phyloP scores from a whole-genome alignment of 2,329 filamentous ascomycete species.

The Zymoseptoria pseudotritici region DNA sequence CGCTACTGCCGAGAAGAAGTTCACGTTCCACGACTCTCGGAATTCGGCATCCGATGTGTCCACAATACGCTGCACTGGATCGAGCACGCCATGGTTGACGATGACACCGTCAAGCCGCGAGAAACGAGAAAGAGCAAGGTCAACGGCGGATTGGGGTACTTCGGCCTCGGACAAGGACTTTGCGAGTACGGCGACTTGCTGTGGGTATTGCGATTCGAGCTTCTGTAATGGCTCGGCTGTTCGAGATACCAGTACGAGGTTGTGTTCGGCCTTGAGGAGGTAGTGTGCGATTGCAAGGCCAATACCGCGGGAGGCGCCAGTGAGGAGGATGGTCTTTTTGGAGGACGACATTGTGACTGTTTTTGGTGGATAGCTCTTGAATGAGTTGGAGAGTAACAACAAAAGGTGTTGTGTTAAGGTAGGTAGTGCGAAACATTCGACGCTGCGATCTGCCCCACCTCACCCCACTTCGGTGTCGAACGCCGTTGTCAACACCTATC shows the following conservation, averaged over 20 bases:
- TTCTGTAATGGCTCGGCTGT: constrained; percentile 46
- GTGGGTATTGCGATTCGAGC: constrained; percentile 46
- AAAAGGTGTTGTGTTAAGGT: background rate
- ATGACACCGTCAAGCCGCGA: constrained; percentile 71
- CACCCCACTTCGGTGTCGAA: background rate
- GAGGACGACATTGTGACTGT: constrained; percentile 9
- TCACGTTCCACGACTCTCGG: constrained; percentile 69
- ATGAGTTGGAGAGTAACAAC: background rate
- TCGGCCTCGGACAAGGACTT: constrained; percentile 51
- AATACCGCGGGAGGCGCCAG: constrained; percentile 60
- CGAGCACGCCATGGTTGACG: constrained; percentile 77
- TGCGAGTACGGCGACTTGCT: constrained; percentile 46
- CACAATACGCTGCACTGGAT: constrained; percentile 64
- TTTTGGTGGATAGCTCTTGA: background rate
- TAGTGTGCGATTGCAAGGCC: constrained; percentile 54
- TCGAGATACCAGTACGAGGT: constrained; percentile 51
- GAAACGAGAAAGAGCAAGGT: constrained; percentile 56
- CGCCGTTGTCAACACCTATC: background rate
- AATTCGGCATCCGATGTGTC: constrained; percentile 66
- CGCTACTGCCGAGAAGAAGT: constrained; percentile 75
- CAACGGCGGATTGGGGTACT: constrained; percentile 54
- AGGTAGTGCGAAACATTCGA: background rate
- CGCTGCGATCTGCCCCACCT: background rate
- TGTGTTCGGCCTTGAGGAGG: constrained; percentile 49
- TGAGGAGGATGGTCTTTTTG: constrained; percentile 45